A percentile compares a stretch with the other conserved stretches of the same genome.
Conservation (phyloP, 768 basidiomycete species). For the Fibroporia radiculosa region DNA sequence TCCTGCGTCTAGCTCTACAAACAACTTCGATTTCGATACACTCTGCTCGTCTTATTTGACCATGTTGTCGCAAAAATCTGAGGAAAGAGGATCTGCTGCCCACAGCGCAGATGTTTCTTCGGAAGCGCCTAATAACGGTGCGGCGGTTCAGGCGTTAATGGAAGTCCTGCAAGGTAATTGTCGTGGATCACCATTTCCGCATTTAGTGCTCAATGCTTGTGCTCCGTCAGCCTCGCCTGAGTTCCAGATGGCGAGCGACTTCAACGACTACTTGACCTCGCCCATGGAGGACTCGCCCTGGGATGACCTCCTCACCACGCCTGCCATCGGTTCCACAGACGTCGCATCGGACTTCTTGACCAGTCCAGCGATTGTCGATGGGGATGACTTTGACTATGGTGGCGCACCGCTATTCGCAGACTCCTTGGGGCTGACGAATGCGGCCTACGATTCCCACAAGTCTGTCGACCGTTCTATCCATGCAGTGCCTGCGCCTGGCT, state of each 20-base stretch:
- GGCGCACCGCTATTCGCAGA: slow-evolving; percentile 23
- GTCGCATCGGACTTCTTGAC: slow-evolving; percentile 33
- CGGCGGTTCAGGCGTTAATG: slow-evolving; percentile 30
- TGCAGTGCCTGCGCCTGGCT: slow-evolving; percentile 12
- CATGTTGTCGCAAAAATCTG: slow-evolving; percentile 45
- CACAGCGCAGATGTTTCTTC: slow-evolving; percentile 17
- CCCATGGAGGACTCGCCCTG: slow-evolving; percentile 40
- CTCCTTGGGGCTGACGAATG: slow-evolving; percentile 1
- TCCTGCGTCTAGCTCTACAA: slow-evolving; percentile 19
- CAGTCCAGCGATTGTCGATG: slow-evolving; percentile 33
- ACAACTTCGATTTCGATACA: slow-evolving; percentile 37
- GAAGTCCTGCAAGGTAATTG: slow-evolving; percentile 32
- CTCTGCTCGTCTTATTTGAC: slow-evolving; percentile 58
- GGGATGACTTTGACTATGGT: slow-evolving; percentile 24
- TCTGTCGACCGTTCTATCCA: slow-evolving; percentile 4
- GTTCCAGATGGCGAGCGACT: slow-evolving; percentile 28
- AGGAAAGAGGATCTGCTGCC: slow-evolving; percentile 24
- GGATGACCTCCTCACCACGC: slow-evolving; percentile 39
- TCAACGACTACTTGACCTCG: slow-evolving; percentile 38
- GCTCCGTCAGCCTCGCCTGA: slow-evolving; percentile 30
- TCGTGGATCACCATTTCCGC: too few species aligned
- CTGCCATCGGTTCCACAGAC: slow-evolving; percentile 30
- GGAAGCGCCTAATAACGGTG: slow-evolving; percentile 14
- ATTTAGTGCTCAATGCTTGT: not conserved
- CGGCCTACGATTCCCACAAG: slow-evolving; percentile 14